A percentile compares a stretch with the other conserved stretches of the same genome.
phyloP scores from a whole-genome alignment of 805 yeast species.

The Yarrowia osloensis region DNA sequence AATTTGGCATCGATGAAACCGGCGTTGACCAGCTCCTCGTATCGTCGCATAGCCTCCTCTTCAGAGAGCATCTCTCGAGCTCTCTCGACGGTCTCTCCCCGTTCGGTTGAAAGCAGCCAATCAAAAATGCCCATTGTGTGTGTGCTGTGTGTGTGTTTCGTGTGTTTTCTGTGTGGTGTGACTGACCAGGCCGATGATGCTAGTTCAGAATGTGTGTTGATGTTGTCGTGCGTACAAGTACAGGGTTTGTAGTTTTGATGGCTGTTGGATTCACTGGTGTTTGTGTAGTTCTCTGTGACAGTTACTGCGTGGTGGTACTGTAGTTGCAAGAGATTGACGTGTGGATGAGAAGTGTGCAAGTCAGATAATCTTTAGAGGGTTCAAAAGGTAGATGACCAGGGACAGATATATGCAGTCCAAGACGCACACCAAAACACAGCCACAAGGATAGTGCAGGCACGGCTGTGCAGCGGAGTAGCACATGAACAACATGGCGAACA shows the following conservation, averaged over 20 bases:
- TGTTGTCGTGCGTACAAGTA: not conserved
- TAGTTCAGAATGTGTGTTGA: not conserved
- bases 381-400: not conserved
- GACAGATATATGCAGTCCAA: not conserved
- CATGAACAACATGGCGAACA: not conserved
- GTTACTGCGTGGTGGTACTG: conserved; percentile 1
- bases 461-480: conserved; percentile 17
- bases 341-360: not conserved
- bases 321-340: not conserved
- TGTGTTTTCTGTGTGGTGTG: not conserved
- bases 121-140: conserved; percentile 1
- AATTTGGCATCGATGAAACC: conserved; percentile 3
- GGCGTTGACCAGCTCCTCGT: conserved; percentile 27
- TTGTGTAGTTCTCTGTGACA: not conserved
- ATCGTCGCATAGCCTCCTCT: conserved; percentile 22
- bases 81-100: not conserved
- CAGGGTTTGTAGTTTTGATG: not conserved
- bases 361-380: not conserved
- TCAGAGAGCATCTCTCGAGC: conserved; percentile 15
- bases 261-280: not conserved
- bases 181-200: not conserved
- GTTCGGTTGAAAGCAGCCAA: conserved; percentile 21
- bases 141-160: not conserved
- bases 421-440: conserved; percentile 24
- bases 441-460: conserved; percentile 12